Base-by-base conservation (phyloP, 306 rosid species). In the Cucumis cinereus region DNA sequence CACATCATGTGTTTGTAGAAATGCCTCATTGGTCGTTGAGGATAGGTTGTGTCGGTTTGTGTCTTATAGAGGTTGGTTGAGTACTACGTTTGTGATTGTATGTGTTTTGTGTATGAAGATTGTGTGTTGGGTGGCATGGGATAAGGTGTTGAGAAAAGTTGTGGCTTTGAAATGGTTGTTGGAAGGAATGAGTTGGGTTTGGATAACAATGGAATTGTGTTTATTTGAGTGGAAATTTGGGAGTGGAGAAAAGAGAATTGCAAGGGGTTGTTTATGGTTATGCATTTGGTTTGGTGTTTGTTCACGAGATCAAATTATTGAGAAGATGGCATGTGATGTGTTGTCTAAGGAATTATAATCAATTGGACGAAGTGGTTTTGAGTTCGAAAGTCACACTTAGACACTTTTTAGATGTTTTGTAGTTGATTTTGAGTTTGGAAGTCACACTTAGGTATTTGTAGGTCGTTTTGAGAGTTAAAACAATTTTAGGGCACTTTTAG, bases 41-140 rank as follows among this genome's bases (percentile, higher is more conserved):
- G 96, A 95, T 43, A 80, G n/a, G n/a, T n/a, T n/a, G n/a, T n/a
- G n/a, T n/a, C n/a, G 74, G 56, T 24, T 87, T 13, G 87, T 86
- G 77, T 86, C 85, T 56, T 94, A 91, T 66, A 83, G 84, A 69
- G 97, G 97, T 55, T 90, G 96, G 96, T 89, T 96, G 7, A n/a
- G 74, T 78, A 89, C 98, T 35, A 90, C 93, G 7, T 89, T 90
- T 77, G 80, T 79, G 28, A 93, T 90, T 80, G 91, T 91, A 72
- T 86, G 84, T 38, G 89, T 85, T 38, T 76, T 91, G 12, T 90
- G 86, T 82, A 74, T 81, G 77, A 92, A 97, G 86, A 83, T 87
- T 54, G 8, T 90, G 17, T 79, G 94, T 64, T 82, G 88, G 62
- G 57, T 93, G 12, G 45, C 36, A 2, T 86, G 87, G 36, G 73